Base-by-base conservation (phyloP, 2,329 filamentous ascomycete species). In the Cladophialophora immunda region DNA sequence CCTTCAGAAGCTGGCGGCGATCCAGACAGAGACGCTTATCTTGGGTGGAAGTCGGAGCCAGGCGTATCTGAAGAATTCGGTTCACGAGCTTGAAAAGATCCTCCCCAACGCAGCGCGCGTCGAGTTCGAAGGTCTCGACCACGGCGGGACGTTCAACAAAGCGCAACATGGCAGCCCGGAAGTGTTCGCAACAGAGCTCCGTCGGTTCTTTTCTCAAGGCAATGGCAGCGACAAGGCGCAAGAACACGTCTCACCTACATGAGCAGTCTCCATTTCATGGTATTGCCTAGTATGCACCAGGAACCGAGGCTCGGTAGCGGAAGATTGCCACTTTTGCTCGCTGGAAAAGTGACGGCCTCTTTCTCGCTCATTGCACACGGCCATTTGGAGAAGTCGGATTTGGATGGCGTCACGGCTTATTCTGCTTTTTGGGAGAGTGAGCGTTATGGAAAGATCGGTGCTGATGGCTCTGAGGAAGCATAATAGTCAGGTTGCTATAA, bases 61-160 rank as follows among this genome's bases (percentile, higher is more conserved):
- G 15, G 55, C 36, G 5, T 67, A 64, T 15, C 36, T 67, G 34
- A 58, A 61, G 34, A 47, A 54, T n/a, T 38, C 65, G 47, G 65
- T 67, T n/a, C 65, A 47, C 9, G 55, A 60, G 53, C 56, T 67
- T 3, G 52, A 60, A 25, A 64, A 64, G 52, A 36, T 54, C 34
- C 34, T 67, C 15, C 56, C 61, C 27, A 34, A 61, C 30, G 30
- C 34, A 1, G 55, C 9, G 19, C 50, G 25, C 9, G 65, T 67
- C 8, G 56, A 64, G 50, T 50, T 67, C 9, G 19, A 56, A 22
- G 65, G 61, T 15, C 36, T 64, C 50, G 61, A 64, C 52, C 65
- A 67, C 50, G 60, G 60, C 19, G 61, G 56, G 32, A 67, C 65
- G 5, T 58, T 30, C 36, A 67, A 67, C 30, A 64, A 60, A 34